phyloP scores from a whole-genome alignment of 495 filamentous ascomycete genomes.

The Penicillium canariense region DNA sequence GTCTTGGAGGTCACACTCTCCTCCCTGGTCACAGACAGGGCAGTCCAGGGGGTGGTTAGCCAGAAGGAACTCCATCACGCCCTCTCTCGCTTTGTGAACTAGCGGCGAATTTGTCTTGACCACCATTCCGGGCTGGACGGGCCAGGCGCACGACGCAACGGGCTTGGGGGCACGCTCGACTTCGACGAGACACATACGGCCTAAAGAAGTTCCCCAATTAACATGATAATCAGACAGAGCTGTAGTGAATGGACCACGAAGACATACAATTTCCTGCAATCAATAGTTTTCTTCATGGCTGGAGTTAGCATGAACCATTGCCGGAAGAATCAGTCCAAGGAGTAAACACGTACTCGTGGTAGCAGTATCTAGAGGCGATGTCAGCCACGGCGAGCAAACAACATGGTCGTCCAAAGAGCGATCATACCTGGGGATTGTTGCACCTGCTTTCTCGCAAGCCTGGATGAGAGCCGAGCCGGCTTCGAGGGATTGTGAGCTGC shows the following conservation, averaged over 20 bases:
- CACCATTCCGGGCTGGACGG: constrained; percentile 96
- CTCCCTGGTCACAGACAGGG: constrained; percentile 97
- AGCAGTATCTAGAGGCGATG: constrained; percentile 77
- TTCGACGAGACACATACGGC: constrained; percentile 97
- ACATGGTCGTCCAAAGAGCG: not conserved
- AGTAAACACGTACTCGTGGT: constrained; percentile 74
- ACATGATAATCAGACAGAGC: not conserved
- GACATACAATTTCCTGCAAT: constrained; percentile 90
- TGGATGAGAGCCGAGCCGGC: constrained; percentile 92
- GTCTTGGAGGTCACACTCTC: constrained; percentile 97
- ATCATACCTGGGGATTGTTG: constrained; percentile 75
- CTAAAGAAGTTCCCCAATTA: constrained; percentile 26
- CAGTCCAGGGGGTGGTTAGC: constrained; percentile 98
- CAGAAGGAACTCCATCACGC: constrained; percentile 97
- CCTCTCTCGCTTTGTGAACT: constrained; percentile 94
- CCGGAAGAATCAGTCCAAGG: constrained; percentile 3
- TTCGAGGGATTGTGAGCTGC: constrained; percentile 31
- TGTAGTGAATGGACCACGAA: not conserved
- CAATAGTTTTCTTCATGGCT: constrained; percentile 73
- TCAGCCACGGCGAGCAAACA: constrained; percentile 34
- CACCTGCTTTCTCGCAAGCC: constrained; percentile 96
- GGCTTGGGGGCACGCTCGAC: constrained; percentile 94
- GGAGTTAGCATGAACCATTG: constrained; percentile 28
- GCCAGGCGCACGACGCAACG: constrained; percentile 97
- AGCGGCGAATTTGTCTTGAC: constrained; percentile 96